Evolutionary conservation across 2,329 filamentous ascomycete species (phyloP).

Genomic region (Fusarium lateritium): DNA sequence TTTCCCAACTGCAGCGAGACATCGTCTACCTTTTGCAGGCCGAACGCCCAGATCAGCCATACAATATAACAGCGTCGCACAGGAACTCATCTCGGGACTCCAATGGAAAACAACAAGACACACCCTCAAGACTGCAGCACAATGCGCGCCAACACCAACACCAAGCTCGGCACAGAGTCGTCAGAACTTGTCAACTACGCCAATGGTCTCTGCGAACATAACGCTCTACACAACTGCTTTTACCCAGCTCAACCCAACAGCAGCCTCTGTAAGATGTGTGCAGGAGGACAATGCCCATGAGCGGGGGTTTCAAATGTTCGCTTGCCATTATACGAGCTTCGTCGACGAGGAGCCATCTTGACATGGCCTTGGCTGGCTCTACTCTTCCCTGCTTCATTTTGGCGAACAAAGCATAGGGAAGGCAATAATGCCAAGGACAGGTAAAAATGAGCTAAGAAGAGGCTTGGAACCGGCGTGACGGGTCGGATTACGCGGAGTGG

Average conservation of each 20-base stretch:
- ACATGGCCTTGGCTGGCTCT: constrained; percentile 5
- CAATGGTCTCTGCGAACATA: constrained; percentile 46
- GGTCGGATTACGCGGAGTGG: constrained; percentile 24
- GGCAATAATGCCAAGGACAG: constrained; percentile 4
- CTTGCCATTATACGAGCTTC: constrained; percentile 3
- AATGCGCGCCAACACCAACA: constrained; percentile 16
- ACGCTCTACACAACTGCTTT: constrained; percentile 44
- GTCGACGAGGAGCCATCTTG: constrained; percentile 3
- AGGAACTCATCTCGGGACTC: neutral
- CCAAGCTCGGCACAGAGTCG: constrained; percentile 4
- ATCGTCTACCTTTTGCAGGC: constrained; percentile 2
- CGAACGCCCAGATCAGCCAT: neutral
- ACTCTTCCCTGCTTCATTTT: neutral
- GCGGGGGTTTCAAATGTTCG: neutral
- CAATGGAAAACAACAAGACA: constrained; percentile 16
- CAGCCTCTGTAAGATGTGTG: constrained; percentile 47
- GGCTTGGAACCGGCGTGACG: constrained; percentile 16
- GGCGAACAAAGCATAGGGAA: neutral
- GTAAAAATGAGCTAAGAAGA: constrained; percentile 7
- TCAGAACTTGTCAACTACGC: constrained; percentile 40
- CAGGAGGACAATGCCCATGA: constrained; percentile 44
- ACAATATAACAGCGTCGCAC: neutral
- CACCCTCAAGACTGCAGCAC: neutral
- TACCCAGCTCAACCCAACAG: constrained; percentile 37
- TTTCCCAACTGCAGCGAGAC: constrained; percentile 1